Evolutionary conservation across 2,329 filamentous ascomycete genomes (phyloP).

Genomic region (Ophiosphaerella korrae): DNA sequence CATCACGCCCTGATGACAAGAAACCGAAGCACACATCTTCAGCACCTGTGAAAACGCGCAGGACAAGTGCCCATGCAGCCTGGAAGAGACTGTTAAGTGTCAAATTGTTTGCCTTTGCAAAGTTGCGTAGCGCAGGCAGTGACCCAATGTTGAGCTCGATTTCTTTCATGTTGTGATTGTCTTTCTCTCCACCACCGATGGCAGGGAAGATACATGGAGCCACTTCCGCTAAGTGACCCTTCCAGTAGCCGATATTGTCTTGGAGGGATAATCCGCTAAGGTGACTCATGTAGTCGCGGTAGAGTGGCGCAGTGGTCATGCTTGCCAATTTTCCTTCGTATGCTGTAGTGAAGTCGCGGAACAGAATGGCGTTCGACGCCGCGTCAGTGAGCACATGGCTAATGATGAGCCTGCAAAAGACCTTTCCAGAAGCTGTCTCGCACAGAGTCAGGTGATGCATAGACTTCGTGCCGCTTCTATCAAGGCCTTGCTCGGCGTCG

Average conservation of each 20-base stretch:
- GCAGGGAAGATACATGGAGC: constrained; percentile 24
- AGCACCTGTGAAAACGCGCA: constrained; percentile 37
- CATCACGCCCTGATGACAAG: constrained; percentile 47
- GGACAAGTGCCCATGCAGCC: constrained; percentile 42
- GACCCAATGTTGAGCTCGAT: background rate
- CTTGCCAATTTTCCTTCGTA: constrained; percentile 17
- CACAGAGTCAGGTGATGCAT: constrained; percentile 22
- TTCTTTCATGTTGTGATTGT: background rate
- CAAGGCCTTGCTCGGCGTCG: constrained; percentile 4
- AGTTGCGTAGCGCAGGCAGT: too few species aligned
- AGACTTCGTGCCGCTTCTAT: background rate
- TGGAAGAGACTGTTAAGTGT: constrained; percentile 21
- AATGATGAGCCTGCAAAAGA: constrained; percentile 22
- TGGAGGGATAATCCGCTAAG: constrained; percentile 6
- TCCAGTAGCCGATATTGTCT: constrained; percentile 19
- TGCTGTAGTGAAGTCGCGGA: constrained; percentile 16
- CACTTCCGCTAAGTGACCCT: constrained; percentile 14
- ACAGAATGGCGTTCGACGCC: constrained; percentile 14
- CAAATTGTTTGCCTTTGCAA: constrained; percentile 4
- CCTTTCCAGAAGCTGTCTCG: constrained; percentile 1
- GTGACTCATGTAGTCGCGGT: constrained; percentile 21
- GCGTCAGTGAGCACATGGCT: constrained; percentile 28
- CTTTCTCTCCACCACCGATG: constrained; percentile 14
- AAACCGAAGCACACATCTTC: constrained; percentile 51
- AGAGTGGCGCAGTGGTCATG: constrained; percentile 11